These are phyloP conservation scores for Citrus glauca DNA, from an alignment of 345 rosid species.

Conservation along the genomic window DNA sequence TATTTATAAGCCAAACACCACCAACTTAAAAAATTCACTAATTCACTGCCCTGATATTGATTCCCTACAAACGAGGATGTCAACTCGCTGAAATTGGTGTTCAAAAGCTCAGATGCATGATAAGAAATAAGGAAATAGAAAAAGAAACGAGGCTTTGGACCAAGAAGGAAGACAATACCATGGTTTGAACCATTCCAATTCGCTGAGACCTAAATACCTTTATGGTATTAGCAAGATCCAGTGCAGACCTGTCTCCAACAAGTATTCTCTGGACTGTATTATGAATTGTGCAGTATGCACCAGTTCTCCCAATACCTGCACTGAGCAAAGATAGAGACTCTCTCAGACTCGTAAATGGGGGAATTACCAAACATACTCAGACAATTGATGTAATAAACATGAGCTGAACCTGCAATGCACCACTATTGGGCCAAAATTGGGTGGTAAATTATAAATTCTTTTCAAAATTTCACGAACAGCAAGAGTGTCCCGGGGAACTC, in stretches of 20 bases:
- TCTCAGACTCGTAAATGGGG: conserved; percentile 22
- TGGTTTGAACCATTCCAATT: conserved; percentile 90
- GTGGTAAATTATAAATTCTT: conserved; percentile 50
- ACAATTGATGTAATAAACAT: not conserved
- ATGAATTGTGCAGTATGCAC: conserved; percentile 90
- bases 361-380: conserved; percentile 7
- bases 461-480: conserved; percentile 81
- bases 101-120: not conserved
- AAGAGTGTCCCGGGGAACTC: conserved; percentile 72
- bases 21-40: not conserved
- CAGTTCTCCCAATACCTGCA: conserved; percentile 99
- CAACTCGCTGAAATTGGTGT: conserved; percentile 7
- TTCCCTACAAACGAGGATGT: not conserved
- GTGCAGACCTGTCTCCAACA: conserved; percentile 79
- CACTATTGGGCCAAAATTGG: conserved; percentile 71
- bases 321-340: conserved; percentile 37
- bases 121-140: not conserved
- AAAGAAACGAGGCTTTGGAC: conserved; percentile 2
- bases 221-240: conserved; percentile 65
- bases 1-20: not conserved
- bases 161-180: conserved; percentile 42
- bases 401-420: conserved; percentile 92
- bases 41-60: not conserved
- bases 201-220: conserved; percentile 75
- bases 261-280: conserved; percentile 93